phyloP scores from a whole-genome alignment of 345 rosid genomes.

The Microthlaspi erraticum region DNA sequence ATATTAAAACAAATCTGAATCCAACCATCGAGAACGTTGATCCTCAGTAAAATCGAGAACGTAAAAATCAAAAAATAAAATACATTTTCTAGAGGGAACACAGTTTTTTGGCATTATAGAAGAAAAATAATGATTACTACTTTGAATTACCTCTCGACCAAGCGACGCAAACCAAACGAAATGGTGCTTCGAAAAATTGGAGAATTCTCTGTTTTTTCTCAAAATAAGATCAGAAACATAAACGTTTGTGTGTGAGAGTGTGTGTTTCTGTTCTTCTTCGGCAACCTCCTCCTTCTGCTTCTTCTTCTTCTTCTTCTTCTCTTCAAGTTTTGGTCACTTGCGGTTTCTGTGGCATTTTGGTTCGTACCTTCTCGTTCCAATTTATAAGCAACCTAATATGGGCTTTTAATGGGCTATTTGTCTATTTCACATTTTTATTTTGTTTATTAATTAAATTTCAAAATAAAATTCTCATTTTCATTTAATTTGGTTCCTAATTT shows the following conservation, averaged over 20 bases:
- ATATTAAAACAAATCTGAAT: neutral
- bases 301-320: conserved; percentile 8
- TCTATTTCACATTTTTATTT: neutral
- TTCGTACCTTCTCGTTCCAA: conserved; percentile 1
- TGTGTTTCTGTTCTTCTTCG: neutral
- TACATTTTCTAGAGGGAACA: neutral
- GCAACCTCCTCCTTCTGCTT: neutral
- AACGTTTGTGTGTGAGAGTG: conserved; percentile 7
- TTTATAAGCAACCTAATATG: conserved; percentile 20
- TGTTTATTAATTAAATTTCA: neutral
- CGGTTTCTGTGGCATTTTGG: conserved; percentile 8
- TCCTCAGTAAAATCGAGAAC: neutral
- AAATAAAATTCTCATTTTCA: neutral
- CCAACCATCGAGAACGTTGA: neutral
- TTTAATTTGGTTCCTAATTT: neutral
- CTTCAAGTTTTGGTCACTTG: conserved; percentile 16
- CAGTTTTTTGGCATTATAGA: neutral
- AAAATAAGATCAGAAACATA: neutral
- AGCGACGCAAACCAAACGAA: conserved; percentile 14
- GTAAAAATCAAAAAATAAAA: neutral
- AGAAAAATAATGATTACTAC: no score
- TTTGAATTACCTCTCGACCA: conserved; percentile 31
- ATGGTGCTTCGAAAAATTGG: conserved; percentile 10
- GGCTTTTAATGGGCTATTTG: conserved; percentile 24
- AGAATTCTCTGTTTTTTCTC: conserved; percentile 10